Conservation (phyloP, 2,329 filamentous ascomycete genomes). For the Parasarocladium wereldwijsianum region DNA sequence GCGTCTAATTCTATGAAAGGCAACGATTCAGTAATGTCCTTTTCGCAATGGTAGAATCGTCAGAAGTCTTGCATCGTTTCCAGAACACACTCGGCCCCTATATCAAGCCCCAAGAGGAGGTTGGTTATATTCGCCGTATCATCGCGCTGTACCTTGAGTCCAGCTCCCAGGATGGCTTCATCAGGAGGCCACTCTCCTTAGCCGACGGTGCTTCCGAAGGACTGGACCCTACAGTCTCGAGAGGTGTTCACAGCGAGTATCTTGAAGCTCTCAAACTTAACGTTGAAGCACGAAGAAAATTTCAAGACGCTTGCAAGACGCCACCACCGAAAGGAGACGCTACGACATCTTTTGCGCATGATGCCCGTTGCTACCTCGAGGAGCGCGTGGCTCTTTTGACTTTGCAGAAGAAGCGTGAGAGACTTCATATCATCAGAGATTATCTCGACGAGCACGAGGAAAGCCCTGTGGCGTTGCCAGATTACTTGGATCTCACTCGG, state of each 20-base stretch:
- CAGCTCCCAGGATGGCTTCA: conserved; percentile 26
- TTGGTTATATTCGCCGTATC: conserved; percentile 38
- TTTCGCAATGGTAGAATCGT: no score
- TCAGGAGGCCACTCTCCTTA: conserved; percentile 32
- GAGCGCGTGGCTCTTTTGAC: conserved; percentile 36
- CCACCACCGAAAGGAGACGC: conserved; percentile 7
- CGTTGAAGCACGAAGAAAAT: conserved; percentile 32
- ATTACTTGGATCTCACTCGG: conserved; percentile 32
- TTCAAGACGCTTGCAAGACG: conserved; percentile 20
- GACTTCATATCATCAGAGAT: conserved; percentile 32
- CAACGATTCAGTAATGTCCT: no score
- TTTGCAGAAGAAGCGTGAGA: conserved; percentile 35
- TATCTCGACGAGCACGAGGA: conserved; percentile 34
- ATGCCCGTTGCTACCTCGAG: conserved; percentile 12
- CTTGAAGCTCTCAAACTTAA: conserved; percentile 38
- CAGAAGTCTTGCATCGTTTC: no score
- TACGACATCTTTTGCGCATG: conserved; percentile 4
- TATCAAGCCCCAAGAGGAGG: conserved; percentile 42
- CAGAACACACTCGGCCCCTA: conserved; percentile 33
- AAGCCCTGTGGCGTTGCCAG: conserved; percentile 34
- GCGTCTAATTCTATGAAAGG: no score
- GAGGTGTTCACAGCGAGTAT: conserved; percentile 38
- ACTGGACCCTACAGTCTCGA: conserved; percentile 20
- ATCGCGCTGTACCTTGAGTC: conserved; percentile 38
- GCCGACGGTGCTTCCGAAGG: conserved; percentile 20